These are phyloP conservation scores for Grosmannia huntii DNA, from an alignment of 2,329 filamentous ascomycete species.

Conservation along the genomic window DNA sequence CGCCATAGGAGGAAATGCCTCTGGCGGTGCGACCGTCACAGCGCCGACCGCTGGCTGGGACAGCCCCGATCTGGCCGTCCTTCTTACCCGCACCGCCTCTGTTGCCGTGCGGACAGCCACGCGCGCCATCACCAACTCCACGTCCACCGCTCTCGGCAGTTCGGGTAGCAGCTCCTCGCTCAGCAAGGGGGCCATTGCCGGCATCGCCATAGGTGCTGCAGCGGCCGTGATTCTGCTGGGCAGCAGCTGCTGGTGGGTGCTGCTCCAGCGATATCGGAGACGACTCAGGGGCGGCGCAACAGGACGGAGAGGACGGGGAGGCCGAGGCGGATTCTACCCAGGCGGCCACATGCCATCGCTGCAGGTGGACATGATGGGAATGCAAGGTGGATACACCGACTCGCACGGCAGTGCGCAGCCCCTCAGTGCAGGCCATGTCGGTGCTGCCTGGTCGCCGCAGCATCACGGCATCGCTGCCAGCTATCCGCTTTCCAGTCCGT, in stretches of 20 bases:
- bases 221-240: conserved; percentile 17
- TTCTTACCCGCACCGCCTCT: conserved; percentile 37
- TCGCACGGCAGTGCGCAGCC: neutral
- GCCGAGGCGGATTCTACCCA: neutral
- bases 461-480: neutral
- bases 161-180: conserved; percentile 9
- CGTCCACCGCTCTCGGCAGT: conserved; percentile 8
- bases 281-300: neutral
- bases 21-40: conserved; percentile 40
- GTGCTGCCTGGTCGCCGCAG: neutral
- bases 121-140: conserved; percentile 20
- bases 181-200: conserved; percentile 28
- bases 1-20: conserved; percentile 35
- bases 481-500: neutral
- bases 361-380: neutral
- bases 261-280: conserved; percentile 2
- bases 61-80: conserved; percentile 35
- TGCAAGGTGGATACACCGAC: neutral
- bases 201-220: conserved; percentile 28
- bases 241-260: conserved; percentile 5
- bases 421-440: neutral
- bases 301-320: neutral
- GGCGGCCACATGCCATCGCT: neutral
- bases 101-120: conserved; percentile 36
- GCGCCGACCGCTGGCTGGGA: conserved; percentile 36